Base-by-base conservation (phyloP, 352 stramenopile genomes). In the Globisporangium lucens region DNA sequence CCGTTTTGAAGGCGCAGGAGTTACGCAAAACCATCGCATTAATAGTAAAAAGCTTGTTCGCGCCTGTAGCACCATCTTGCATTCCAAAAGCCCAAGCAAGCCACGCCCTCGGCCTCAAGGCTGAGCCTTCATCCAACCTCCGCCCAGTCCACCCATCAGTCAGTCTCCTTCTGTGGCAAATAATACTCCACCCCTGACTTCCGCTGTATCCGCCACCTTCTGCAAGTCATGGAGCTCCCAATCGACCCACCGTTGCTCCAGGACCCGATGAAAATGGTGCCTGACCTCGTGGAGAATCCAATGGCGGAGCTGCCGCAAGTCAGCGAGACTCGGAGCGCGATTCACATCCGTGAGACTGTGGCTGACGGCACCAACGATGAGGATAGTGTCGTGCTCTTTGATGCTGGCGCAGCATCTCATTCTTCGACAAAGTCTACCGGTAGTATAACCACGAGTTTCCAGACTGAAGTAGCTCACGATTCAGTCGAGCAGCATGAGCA, bases 321-420 rank as follows among this genome's bases (percentile, higher is more conserved):
- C 2, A 56, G 24, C 41, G 59, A 43, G 41, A 64, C 15, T 5
- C 47, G 59, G 1, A 38, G 59, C 15, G 59, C 59, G 1, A 17
- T 56, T n/a, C 43, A 2, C 38, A 56, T 64, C 43, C 29, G 13
- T 27, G 41, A 56, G 15, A 5, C 9, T 13, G 20, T 6, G 10
- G 29, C 29, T 4, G 5, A 43, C 12, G 36, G 15, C 4, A 3
- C 12, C 27, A 9, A 13, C 13, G 27, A 30, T 8, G 29, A 24
- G 4, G 43, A 65, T 20, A 38, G 20, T 22, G 59, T 46, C 9
- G 59, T 46, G 17, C 43, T 65, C 41, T 65, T 65, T 56, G 27
- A 56, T 10, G 6, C 59, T 10, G 17, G 27, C 5, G n/a, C 7
- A 10, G 27, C n/a, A 15, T 58, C 52, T 58, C 52, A 9, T 4